Conservation (phyloP, 2,329 filamentous ascomycete genomes). For the Diaporthe humulicola region DNA sequence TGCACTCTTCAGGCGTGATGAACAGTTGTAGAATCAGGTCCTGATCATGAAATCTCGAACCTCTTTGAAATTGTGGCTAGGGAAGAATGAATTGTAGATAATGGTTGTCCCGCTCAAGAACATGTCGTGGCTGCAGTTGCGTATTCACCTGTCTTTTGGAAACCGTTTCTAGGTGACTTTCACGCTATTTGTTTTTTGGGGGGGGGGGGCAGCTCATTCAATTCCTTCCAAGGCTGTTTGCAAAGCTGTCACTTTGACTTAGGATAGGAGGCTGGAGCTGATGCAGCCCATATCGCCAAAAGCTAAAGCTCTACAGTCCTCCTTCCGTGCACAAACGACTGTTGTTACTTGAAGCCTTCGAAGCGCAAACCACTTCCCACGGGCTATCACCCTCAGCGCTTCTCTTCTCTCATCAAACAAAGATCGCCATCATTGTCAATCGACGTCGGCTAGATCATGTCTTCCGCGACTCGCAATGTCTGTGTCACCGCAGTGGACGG, state of each 20-base stretch:
- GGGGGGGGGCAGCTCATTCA: too few relatives aligned
- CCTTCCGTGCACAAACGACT: not conserved
- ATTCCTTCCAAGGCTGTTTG: not conserved
- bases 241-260: not conserved
- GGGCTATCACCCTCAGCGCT: not conserved
- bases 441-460: not conserved
- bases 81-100: not conserved
- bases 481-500: constrained; percentile 63
- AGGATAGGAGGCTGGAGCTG: not conserved
- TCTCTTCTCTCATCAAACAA: too few relatives aligned
- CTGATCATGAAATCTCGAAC: too few relatives aligned
- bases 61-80: too few relatives aligned
- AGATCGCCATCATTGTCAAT: too few relatives aligned
- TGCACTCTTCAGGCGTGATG: too few relatives aligned
- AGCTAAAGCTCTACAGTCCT: too few relatives aligned
- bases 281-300: not conserved
- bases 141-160: not conserved
- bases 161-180: not conserved
- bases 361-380: not conserved
- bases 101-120: not conserved
- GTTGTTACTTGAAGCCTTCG: not conserved
- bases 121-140: not conserved
- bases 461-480: constrained; percentile 55
- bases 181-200: too few relatives aligned
- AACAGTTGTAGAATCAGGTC: too few relatives aligned